Percentiles rank a stretch among this genome's conserved stretches.
These are phyloP conservation scores for Isatis lusitanica DNA, from an alignment of 441 rosid genomes.

Conservation along the genomic window DNA sequence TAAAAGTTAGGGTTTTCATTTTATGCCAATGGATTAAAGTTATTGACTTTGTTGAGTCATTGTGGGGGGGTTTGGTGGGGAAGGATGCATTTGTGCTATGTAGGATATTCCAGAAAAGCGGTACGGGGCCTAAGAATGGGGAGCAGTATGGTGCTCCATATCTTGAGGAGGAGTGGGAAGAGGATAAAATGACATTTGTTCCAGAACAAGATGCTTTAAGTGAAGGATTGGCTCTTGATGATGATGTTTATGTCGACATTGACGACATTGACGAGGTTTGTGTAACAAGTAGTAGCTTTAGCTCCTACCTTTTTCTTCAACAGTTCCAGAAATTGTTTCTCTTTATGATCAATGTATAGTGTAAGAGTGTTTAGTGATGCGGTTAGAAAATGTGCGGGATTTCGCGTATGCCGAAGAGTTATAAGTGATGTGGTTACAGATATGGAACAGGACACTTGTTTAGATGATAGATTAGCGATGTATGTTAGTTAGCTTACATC, in stretches of 20 bases:
- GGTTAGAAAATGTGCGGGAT: background rate
- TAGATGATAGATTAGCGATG: background rate
- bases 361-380: background rate
- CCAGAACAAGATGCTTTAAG: conserved; percentile 53
- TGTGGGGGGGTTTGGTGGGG: conserved; percentile 19
- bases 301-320: background rate
- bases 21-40: background rate
- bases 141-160: conserved; percentile 98
- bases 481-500: background rate
- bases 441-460: background rate
- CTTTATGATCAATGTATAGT: conserved; percentile 1
- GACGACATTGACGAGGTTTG: conserved; percentile 56
- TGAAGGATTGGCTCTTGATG: conserved; percentile 30
- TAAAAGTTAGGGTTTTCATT: background rate
- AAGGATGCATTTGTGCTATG: conserved; percentile 89
- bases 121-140: conserved; percentile 96
- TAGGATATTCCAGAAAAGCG: conserved; percentile 94
- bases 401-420: background rate
- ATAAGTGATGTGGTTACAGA: background rate
- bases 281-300: conserved; percentile 3
- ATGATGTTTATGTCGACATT: conserved; percentile 58
- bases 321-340: background rate
- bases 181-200: conserved; percentile 55
- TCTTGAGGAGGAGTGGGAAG: conserved; percentile 93
- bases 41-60: conserved; percentile 16